Base-by-base conservation (phyloP, 2,329 filamentous ascomycete genomes). In the Diplodia intermedia region DNA sequence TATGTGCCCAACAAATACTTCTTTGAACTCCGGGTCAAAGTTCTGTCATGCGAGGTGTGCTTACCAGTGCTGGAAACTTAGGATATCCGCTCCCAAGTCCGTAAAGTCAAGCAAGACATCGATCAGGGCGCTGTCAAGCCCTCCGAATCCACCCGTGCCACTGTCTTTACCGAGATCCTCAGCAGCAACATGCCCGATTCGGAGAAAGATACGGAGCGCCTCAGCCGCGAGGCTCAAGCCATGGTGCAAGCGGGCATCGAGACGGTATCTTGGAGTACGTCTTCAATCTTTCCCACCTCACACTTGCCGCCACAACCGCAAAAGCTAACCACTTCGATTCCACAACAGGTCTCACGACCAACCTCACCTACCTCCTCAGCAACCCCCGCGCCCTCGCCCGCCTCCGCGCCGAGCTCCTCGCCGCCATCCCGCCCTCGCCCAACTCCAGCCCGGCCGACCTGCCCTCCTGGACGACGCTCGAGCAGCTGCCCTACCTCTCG, bases 171-270 rank as follows among this genome's bases (percentile, higher is more conserved):
- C 23, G 62, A 65, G 47, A 65, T 65, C 18, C 62, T 65, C 33
- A 54, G 8, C 23, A 31, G 36, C 23, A 43, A 55, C 52, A 36
- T 65, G 11, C 62, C 62, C 4, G 50, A 54, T 3, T 69, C 73
- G 18, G 79, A 81, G 66, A 82, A 82, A 69, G 73, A 76, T 0
- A 73, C 72, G 6, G 66, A 71, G 9, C 72, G 78, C 4, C 66
- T 80, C 26, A 71, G 69, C 20, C 75, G 77, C 31, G 79, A 80
- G 50, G 74, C 73, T 26, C 70, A 74, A 55, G 67, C 75, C 3
- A 61, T 79, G 5, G 69, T 77, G 1, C 69, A 72, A 20, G 78
- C 78, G 4, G 78, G 78, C 0, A 69, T 73, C 2, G 76, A 78
- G 33, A 80, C 78, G 5, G 50, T 65, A 12, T 55, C 62, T 6